Percentiles rank a stretch among this genome's conserved stretches.
Conservation (phyloP, 2,329 filamentous ascomycete species). For the Colletotrichum cuscutae region DNA sequence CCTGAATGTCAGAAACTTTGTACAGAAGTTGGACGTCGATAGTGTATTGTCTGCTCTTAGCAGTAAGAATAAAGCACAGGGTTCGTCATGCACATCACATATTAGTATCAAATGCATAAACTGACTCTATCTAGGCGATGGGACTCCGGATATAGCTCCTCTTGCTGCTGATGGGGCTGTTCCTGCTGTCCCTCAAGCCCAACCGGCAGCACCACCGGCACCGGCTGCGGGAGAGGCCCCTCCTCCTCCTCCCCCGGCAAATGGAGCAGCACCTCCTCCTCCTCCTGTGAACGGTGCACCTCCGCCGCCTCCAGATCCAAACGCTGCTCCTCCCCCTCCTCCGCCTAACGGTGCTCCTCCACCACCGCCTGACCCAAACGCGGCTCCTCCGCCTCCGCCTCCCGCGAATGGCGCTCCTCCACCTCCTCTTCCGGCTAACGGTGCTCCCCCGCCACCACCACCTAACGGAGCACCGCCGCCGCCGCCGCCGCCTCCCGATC, state of each 20-base stretch:
- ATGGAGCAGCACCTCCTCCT: neutral
- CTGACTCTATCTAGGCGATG: neutral
- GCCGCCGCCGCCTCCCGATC: neutral
- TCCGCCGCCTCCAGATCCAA: slow-evolving; percentile 9
- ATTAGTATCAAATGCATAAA: neutral
- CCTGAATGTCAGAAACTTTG: slow-evolving; percentile 12
- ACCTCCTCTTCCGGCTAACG: neutral
- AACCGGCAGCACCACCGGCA: neutral
- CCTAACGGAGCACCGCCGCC: slow-evolving; percentile 1
- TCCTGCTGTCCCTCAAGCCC: neutral
- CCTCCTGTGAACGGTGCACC: neutral
- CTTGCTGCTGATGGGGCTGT: slow-evolving; percentile 20
- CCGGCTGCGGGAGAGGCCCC: neutral
- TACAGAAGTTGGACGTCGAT: slow-evolving; percentile 14
- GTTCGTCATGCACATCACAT: neutral
- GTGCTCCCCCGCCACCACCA: neutral
- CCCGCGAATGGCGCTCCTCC: neutral
- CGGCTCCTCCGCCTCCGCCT: neutral
- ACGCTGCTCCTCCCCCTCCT: slow-evolving; percentile 1
- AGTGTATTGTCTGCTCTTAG: slow-evolving; percentile 10
- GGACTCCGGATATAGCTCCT: neutral
- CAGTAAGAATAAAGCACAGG: neutral
- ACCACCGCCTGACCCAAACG: slow-evolving; percentile 7
- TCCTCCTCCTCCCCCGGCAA: neutral
- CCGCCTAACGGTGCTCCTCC: slow-evolving; percentile 4